A percentile compares a stretch with the other conserved stretches of the same genome.
phyloP scores from a whole-genome alignment of 225 moss, liverwort and hornwort species.

The Marchantia polymorpha region DNA sequence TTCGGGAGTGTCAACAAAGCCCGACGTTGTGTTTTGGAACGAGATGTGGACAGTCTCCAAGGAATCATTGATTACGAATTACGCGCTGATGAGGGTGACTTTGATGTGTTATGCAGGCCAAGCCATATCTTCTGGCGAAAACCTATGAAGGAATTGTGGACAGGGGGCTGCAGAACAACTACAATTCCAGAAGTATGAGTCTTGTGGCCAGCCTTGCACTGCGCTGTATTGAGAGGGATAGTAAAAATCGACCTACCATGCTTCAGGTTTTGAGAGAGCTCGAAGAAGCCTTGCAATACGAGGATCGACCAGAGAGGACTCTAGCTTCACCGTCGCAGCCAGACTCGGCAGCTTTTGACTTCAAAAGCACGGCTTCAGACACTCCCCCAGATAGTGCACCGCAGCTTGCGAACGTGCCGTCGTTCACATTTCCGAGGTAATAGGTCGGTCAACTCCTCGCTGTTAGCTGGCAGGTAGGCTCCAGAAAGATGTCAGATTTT shows the following conservation, averaged over 20 bases:
- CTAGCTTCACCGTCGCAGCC: background rate
- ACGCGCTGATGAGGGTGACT: background rate
- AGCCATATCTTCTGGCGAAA: conserved; percentile 53
- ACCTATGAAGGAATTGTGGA: conserved; percentile 46
- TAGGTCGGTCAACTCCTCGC: background rate
- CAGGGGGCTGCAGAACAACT: conserved; percentile 53
- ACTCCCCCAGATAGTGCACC: conserved; percentile 20
- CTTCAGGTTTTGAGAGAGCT: conserved; percentile 62
- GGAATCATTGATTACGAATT: background rate
- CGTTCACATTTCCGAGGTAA: conserved; percentile 17
- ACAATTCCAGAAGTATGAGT: conserved; percentile 42
- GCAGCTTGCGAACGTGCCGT: conserved; percentile 6
- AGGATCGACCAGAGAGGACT: conserved; percentile 16
- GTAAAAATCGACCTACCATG: conserved; percentile 58
- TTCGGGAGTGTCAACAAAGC: too few species aligned
- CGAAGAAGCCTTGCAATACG: conserved; percentile 47
- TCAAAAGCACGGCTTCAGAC: conserved; percentile 6
- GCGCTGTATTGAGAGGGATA: conserved; percentile 55
- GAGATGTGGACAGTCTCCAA: too few species aligned
- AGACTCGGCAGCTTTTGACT: background rate
- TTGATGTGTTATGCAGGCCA: conserved; percentile 42
- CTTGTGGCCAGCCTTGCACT: conserved; percentile 52
- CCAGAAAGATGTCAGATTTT: background rate
- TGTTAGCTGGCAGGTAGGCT: background rate
- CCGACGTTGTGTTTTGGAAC: too few species aligned